Conservation (phyloP, 805 yeast genomes). For the Monosporozyma servazzii region DNA sequence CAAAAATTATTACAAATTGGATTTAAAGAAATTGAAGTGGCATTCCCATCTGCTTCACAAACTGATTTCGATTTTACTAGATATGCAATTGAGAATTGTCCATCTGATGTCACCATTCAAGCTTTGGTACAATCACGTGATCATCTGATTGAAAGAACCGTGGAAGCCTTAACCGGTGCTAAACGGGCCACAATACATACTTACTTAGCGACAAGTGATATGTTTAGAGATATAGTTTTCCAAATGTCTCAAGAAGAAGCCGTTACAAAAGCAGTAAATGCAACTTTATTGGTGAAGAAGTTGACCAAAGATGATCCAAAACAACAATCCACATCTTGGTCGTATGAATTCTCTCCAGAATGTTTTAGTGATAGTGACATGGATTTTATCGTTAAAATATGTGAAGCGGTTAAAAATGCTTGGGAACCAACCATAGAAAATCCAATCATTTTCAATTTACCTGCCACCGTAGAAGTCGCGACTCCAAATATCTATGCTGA, state of each 20-base stretch:
- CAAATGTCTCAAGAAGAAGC: constrained; percentile 49
- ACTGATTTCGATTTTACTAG: constrained; percentile 75
- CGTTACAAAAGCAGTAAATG: constrained; percentile 49
- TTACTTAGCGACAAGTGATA: constrained; percentile 67
- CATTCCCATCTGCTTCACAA: constrained; percentile 76
- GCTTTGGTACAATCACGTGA: constrained; percentile 72
- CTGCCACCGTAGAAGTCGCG: constrained; percentile 77
- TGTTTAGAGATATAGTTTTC: constrained; percentile 66
- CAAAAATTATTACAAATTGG: constrained; percentile 62
- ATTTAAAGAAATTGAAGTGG: constrained; percentile 75
- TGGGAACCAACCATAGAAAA: constrained; percentile 60
- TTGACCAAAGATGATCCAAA: constrained; percentile 66
- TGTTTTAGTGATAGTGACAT: constrained; percentile 63
- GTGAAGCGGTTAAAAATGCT: constrained; percentile 70
- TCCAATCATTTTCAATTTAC: constrained; percentile 72
- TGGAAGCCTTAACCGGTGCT: constrained; percentile 66
- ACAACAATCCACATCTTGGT: constrained; percentile 51
- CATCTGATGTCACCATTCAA: constrained; percentile 69
- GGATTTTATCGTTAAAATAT: constrained; percentile 53
- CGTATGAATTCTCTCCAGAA: constrained; percentile 74
- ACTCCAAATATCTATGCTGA: constrained; percentile 80
- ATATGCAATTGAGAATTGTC: constrained; percentile 63
- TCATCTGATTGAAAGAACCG: constrained; percentile 60
- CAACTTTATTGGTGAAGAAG: constrained; percentile 51
- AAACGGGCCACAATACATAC: constrained; percentile 68